Evolutionary conservation across 306 rosid species (phyloP), one percentile per base, ranked within the genome.

Genomic region (Citrullus colocynthis): DNA sequence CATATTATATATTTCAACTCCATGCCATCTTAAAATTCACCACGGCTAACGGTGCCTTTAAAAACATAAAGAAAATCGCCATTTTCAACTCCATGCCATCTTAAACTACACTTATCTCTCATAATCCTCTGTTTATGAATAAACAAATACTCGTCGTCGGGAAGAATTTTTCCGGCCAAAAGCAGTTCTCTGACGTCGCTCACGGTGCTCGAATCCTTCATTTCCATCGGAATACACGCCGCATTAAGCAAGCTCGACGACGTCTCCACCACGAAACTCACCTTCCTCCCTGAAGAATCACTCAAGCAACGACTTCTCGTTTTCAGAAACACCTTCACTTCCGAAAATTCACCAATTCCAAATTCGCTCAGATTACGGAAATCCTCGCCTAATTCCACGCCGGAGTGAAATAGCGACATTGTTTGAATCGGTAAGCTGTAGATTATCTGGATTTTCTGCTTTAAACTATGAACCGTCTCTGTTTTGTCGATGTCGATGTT

Each of bases 71-170:
- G 82, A 78, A 79, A 70, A 77, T 94, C 97, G 9, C 98, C 97
- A 81, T 87, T 87, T 82, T 89, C 90, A 66, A 95, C 96, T 9
- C 93, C 97, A 79, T 95, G 97, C 96, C 97, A 92, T 56, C 86
- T 72, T 48, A 91, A 93, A 81, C 96, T 94, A 76, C 89, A 86
- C 64, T 82, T 80, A 45, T 89, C 93, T 32, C 87, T 86, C 98
- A 92, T 94, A 79, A 92, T 94, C 82, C 98, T 89, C 79, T 95
- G 98, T 69, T 73, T 89, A 82, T 95, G 98, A 67, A 95, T 88
- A 71, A 95, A 92, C 88, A 95, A 70, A 64, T 95, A 95, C 54
- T 95, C 92, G 79, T 89, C 92, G 56, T 21, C 39, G 11, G 96
- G 96, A 56, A 94, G 80, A 78, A 87, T 44, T 72, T 87, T 88